Evolutionary conservation across 2,329 filamentous ascomycete species (phyloP), one percentile per base, ranked within the genome.

Genomic region (Rosellinia necatrix): DNA sequence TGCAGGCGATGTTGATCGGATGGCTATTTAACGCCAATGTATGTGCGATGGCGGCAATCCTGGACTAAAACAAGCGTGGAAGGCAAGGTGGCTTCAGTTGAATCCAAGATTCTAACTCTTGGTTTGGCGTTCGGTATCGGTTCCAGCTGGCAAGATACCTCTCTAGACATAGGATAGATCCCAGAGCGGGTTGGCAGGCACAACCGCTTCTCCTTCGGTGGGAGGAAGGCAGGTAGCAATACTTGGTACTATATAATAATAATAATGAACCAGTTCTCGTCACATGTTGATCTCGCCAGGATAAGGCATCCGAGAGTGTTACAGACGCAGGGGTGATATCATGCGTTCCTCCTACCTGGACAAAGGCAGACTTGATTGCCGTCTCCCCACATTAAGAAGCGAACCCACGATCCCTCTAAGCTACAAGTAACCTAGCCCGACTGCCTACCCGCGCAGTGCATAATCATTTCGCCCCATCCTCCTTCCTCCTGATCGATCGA

Each of bases 271-370:
- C 35, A 29, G 43, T 49, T 15, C 27, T 37, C n/a, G 13, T 50
- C 40, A 46, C 53, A 50, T 56, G 30, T 3, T 29, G n/a, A n/a
- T n/a, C n/a, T n/a, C n/a, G n/a, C n/a, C n/a, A n/a, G n/a, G n/a
- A n/a, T n/a, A n/a, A 42, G 10, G 6, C 25, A 4, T 10, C n/a
- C 6, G n/a, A 9, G 15, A 13, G 32, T 51, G 34, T 21, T 32
- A 32, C 40, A 51, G 42, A 15, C 37, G 53, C 49, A 56, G 43
- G 47, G 47, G 17, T 47, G 48, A 52, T 37, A 35, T 48, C 49
- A 42, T 51, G 30, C 22, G 21, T 50, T 40, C 21, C 35, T 51
- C 9, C 10, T 40, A 29, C 15, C n/a, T 21, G n/a, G 37, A 50
- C 25, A 35, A 46, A 47, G 46, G 52, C 13, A 44, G 32, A 40